A percentile compares a stretch with the other conserved stretches of the same genome.
Evolutionary conservation across 2,329 filamentous ascomycete genomes (phyloP).

Genomic region (Colletotrichum theobromicola): DNA sequence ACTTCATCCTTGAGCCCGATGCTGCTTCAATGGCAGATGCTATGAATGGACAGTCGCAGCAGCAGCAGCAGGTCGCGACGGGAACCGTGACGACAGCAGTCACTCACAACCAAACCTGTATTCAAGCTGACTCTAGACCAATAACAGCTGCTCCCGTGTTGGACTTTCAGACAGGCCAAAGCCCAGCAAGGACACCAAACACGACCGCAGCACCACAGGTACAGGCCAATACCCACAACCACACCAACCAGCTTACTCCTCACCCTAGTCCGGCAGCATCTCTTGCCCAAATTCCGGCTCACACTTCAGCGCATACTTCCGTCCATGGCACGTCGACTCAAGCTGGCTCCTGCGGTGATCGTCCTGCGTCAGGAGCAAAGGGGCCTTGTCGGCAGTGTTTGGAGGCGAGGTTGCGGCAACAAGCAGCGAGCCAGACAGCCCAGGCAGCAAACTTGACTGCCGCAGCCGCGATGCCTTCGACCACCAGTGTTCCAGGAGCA

Average conservation of each 20-base stretch:
- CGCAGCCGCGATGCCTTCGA: not conserved
- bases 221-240: not conserved
- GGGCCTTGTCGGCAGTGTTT: constrained; percentile 18
- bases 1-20: not conserved
- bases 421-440: constrained; percentile 10
- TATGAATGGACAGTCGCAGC: not conserved
- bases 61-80: not conserved
- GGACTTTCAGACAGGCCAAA: not conserved
- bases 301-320: not conserved
- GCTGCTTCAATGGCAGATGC: not conserved
- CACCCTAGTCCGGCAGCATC: not conserved
- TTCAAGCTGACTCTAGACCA: not conserved
- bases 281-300: not conserved
- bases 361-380: not conserved
- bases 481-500: not conserved
- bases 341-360: not conserved
- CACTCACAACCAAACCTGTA: not conserved
- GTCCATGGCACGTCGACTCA: not conserved
- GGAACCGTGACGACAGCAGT: not conserved
- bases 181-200: not conserved
- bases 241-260: not conserved
- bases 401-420: constrained; percentile 14
- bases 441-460: not conserved
- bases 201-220: not conserved
- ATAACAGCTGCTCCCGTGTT: not conserved